Base-by-base conservation (phyloP, 2,329 filamentous ascomycete genomes). In the Verticillium albo-atrum region DNA sequence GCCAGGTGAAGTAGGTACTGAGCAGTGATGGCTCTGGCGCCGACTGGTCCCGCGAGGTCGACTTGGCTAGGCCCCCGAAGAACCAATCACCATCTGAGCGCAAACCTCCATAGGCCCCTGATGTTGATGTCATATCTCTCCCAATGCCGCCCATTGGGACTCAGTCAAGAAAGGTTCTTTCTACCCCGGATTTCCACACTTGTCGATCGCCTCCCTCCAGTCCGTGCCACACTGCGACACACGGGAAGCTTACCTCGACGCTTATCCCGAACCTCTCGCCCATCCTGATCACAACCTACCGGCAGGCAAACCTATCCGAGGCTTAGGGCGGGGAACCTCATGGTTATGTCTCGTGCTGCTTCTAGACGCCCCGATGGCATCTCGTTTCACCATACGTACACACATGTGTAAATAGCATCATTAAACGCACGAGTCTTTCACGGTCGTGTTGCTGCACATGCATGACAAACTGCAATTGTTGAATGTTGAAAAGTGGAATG, bases 401-500 rank as follows among this genome's bases (percentile, higher is more conserved):
- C n/a, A n/a, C 30, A 32, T 32, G 30, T 10, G 14, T 32, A 12
- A 32, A 32, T 12, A 32, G 30, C 30, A 9, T 32, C 9, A 14
- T 32, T 14, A 32, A 14, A 32, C 30, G 14, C 30, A n/a, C n/a
- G n/a, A n/a, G n/a, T n/a, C n/a, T n/a, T n/a, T n/a, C n/a, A n/a
- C n/a, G n/a, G n/a, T 32, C 30, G 10, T 14, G 17, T 42, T 4
- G 3, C 17, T n/a, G 17, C 35, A 42, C 17, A 20, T 14, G 51
- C 28, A 53, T 20, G 3, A 28, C 12, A 17, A 35, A n/a, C 20
- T 20, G 14, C 9, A 26, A 42, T 15, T n/a, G 15, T 28, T 55
- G 25, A 60, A 53, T n/a, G 15, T 28, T 55, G 25, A 60, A 53
- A 52, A 23, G 56, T 17, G 60, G 28, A 55, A 54, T 62, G 60